A percentile compares a stretch with the other conserved stretches of the same genome.
Conservation (phyloP, 768 basidiomycete species). For the Phlebiopsis gigantea region DNA sequence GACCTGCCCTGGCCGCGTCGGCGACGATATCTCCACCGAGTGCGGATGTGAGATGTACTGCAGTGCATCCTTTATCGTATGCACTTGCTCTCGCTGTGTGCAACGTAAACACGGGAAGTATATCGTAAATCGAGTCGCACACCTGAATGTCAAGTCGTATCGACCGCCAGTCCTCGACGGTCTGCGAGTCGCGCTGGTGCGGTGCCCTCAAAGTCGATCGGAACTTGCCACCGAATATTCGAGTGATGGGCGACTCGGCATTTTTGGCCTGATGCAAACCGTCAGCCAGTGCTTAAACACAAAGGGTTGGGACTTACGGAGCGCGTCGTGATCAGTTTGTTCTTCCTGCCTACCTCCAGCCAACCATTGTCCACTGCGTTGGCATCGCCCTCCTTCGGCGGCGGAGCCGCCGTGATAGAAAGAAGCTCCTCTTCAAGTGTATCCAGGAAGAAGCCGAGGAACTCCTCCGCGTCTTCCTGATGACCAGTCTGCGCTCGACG, state of each 20-base stretch:
- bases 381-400: conserved; percentile 13
- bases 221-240: conserved; percentile 92
- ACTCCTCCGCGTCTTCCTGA: conserved; percentile 98
- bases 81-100: conserved; percentile 61
- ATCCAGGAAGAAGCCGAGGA: conserved; percentile 95
- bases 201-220: conserved; percentile 79
- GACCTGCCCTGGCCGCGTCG: conserved; percentile 48
- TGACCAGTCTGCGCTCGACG: conserved; percentile 60
- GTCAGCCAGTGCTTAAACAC: background rate
- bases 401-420: conserved; percentile 50
- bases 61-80: conserved; percentile 80
- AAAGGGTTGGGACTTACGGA: conserved; percentile 45
- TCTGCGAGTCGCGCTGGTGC: conserved; percentile 78
- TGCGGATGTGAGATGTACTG: conserved; percentile 74
- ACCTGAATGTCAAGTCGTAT: conserved; percentile 89
- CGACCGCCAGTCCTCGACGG: conserved; percentile 89
- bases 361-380: conserved; percentile 67
- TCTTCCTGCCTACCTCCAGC: conserved; percentile 91
- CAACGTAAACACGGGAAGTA: background rate
- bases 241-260: conserved; percentile 81
- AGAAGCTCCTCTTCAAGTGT: conserved; percentile 91
- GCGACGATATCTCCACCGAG: conserved; percentile 65
- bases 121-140: background rate
- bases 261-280: conserved; percentile 54
- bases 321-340: conserved; percentile 73